Conservation (phyloP, 495 filamentous ascomycete species). For the Acidomyces sp. region DNA sequence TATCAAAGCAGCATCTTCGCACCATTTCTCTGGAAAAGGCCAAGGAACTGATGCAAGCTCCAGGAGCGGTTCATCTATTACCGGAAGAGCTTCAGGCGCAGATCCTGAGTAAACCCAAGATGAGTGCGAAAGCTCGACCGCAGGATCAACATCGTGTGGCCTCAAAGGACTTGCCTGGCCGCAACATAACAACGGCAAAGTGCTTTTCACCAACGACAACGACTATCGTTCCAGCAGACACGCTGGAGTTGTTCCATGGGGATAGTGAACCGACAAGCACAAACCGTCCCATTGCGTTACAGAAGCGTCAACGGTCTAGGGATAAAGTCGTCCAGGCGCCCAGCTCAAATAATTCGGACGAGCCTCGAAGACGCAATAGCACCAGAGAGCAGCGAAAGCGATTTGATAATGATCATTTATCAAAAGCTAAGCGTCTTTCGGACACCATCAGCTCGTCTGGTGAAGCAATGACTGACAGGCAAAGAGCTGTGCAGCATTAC, state of each 20-base stretch:
- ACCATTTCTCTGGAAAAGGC: constrained; percentile 15
- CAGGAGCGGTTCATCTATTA: constrained; percentile 14
- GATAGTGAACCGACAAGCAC: constrained; percentile 5
- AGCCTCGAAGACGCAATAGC: constrained; percentile 6
- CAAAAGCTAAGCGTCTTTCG: not conserved
- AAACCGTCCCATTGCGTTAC: constrained; percentile 3
- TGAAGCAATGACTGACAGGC: constrained; percentile 3
- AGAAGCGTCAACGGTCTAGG: constrained; percentile 5
- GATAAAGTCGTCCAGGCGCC: constrained; percentile 7
- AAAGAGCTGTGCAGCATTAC: constrained; percentile 13
- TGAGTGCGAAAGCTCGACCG: too few species aligned
- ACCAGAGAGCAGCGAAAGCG: constrained; percentile 7
- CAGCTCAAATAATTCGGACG: constrained; percentile 1
- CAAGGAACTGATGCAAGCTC: constrained; percentile 5
- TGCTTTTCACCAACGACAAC: not conserved
- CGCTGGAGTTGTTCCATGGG: constrained; percentile 6
- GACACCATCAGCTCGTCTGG: not conserved
- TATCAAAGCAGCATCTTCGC: constrained; percentile 5
- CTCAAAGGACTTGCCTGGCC: not conserved
- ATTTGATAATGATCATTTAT: constrained; percentile 3
- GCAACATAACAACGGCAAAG: not conserved
- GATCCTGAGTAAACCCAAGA: constrained; percentile 1
- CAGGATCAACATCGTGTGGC: constrained; percentile 5
- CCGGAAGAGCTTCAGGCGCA: constrained; percentile 21
- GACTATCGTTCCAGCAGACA: not conserved